Evolutionary conservation across 345 rosid species (phyloP).

Genomic region (Kernera saxatilis): DNA sequence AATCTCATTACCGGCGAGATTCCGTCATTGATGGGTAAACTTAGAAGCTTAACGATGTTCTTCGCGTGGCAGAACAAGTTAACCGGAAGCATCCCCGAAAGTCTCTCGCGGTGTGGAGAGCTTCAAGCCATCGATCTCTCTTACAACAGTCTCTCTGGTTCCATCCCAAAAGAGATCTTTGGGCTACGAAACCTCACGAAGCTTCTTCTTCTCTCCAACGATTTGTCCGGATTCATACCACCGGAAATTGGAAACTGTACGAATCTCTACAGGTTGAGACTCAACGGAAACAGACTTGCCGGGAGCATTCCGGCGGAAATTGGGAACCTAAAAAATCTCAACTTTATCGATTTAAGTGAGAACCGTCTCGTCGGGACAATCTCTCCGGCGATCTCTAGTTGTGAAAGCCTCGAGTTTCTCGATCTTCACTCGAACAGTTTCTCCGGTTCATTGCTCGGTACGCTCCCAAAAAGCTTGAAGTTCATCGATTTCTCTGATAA

Average conservation of each 20-base stretch:
- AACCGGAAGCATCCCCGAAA: slow-evolving; percentile 62
- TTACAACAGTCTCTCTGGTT: slow-evolving; percentile 61
- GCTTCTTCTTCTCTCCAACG: slow-evolving; percentile 74
- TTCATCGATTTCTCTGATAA: slow-evolving; percentile 67
- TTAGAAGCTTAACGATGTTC: slow-evolving; percentile 56
- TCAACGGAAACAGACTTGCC: slow-evolving; percentile 46
- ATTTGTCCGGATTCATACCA: slow-evolving; percentile 56
- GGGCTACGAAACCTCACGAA: slow-evolving; percentile 62
- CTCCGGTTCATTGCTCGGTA: slow-evolving; percentile 52
- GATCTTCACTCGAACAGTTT: slow-evolving; percentile 79
- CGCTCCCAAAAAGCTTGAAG: slow-evolving; percentile 34
- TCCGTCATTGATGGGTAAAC: slow-evolving; percentile 56
- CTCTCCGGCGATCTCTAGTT: slow-evolving; percentile 55
- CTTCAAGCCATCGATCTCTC: slow-evolving; percentile 82
- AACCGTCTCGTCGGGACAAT: slow-evolving; percentile 59
- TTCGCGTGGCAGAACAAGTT: slow-evolving; percentile 83
- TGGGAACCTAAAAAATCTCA: slow-evolving; percentile 53
- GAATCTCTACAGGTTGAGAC: slow-evolving; percentile 61
- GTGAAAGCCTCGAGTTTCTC: slow-evolving; percentile 60
- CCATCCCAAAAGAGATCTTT: slow-evolving; percentile 67
- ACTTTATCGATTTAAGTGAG: slow-evolving; percentile 65
- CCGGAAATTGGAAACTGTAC: slow-evolving; percentile 64
- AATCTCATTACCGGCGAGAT: slow-evolving; percentile 69
- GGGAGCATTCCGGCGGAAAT: slow-evolving; percentile 58
- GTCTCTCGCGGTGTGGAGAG: slow-evolving; percentile 57